phyloP scores from a whole-genome alignment of 768 basidiomycete species.

The Tephrocybe sp. region DNA sequence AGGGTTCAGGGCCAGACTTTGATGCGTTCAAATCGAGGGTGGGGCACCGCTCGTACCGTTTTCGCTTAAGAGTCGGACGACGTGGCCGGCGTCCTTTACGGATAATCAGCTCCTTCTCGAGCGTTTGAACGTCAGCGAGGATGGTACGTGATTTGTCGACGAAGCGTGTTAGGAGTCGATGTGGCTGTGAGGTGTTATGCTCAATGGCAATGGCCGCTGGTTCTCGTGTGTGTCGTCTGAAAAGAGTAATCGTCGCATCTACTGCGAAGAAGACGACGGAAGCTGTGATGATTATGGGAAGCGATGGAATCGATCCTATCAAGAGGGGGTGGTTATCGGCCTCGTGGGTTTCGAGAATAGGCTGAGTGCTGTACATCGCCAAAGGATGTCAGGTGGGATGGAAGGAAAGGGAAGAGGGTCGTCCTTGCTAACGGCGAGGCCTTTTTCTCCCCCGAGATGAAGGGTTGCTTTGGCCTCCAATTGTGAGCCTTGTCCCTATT shows the following conservation, averaged over 20 bases:
- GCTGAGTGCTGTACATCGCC: constrained; percentile 15
- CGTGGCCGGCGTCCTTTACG: not conserved
- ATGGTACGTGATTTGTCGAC: constrained; percentile 25
- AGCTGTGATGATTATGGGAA: constrained; percentile 32
- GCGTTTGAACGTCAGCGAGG: constrained; percentile 27
- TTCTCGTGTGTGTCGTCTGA: constrained; percentile 14
- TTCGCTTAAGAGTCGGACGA: not conserved
- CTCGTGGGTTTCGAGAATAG: constrained; percentile 15
- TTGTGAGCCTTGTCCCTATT: constrained; percentile 10
- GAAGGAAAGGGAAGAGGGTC: not conserved
- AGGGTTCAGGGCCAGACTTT: constrained; percentile 2
- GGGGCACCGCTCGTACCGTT: constrained; percentile 5
- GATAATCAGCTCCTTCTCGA: constrained; percentile 24
- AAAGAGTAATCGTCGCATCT: constrained; percentile 27
- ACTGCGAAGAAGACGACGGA: constrained; percentile 33
- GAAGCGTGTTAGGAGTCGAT: constrained; percentile 13
- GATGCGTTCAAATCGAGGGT: not conserved
- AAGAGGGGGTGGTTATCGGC: constrained; percentile 7
- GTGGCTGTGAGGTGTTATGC: constrained; percentile 2
- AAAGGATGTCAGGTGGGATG: not conserved
- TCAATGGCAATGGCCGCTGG: constrained; percentile 16
- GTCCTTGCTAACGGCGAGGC: not conserved
- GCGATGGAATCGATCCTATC: constrained; percentile 21
- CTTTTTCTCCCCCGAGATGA: constrained; percentile 1
- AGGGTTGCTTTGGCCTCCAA: constrained; percentile 2